Percentiles rank a stretch among this genome's conserved stretches.
phyloP scores from a whole-genome alignment of 495 filamentous ascomycete species.

The Talaromyces wortmannii region DNA sequence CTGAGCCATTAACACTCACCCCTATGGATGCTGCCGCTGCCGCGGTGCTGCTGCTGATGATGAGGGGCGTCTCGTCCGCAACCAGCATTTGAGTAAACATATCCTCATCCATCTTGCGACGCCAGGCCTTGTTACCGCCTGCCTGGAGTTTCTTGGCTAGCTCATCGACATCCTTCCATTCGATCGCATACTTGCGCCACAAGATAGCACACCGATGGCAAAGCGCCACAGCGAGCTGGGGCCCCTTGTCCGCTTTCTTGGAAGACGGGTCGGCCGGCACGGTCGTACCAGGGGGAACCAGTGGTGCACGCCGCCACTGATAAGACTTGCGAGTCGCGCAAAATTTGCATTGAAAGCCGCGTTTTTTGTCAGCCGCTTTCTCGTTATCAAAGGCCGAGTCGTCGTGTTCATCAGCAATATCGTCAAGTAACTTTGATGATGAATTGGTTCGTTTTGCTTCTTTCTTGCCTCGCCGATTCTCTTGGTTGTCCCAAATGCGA shows the following conservation, averaged over 20 bases:
- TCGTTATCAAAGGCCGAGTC: conserved; percentile 94
- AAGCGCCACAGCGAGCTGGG: conserved; percentile 72
- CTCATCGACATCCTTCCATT: conserved; percentile 94
- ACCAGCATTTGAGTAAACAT: conserved; percentile 70
- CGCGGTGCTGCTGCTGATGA: conserved; percentile 36
- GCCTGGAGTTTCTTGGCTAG: conserved; percentile 81
- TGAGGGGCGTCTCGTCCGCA: conserved; percentile 43
- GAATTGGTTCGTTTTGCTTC: conserved; percentile 54
- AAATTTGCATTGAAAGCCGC: conserved; percentile 91
- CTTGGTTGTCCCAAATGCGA: conserved; percentile 84
- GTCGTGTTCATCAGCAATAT: conserved; percentile 87
- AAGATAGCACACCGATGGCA: conserved; percentile 84
- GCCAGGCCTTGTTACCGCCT: conserved; percentile 78
- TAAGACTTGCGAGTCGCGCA: conserved; percentile 71
- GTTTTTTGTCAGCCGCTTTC: conserved; percentile 73
- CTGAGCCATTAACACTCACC: conserved; percentile 29
- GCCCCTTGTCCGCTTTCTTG: conserved; percentile 64
- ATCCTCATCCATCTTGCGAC: conserved; percentile 85
- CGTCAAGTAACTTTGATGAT: conserved; percentile 72
- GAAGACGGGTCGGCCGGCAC: conserved; percentile 59
- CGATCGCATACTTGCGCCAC: conserved; percentile 92
- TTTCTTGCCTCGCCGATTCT: conserved; percentile 82
- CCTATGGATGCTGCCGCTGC: conserved; percentile 37
- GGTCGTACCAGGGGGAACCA: conserved; percentile 61
- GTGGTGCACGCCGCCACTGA: conserved; percentile 89